Percentiles rank a stretch among this genome's conserved stretches.
These are phyloP conservation scores for Bryum argenteum DNA, from an alignment of 225 moss, liverwort and hornwort species.

Conservation along the genomic window DNA sequence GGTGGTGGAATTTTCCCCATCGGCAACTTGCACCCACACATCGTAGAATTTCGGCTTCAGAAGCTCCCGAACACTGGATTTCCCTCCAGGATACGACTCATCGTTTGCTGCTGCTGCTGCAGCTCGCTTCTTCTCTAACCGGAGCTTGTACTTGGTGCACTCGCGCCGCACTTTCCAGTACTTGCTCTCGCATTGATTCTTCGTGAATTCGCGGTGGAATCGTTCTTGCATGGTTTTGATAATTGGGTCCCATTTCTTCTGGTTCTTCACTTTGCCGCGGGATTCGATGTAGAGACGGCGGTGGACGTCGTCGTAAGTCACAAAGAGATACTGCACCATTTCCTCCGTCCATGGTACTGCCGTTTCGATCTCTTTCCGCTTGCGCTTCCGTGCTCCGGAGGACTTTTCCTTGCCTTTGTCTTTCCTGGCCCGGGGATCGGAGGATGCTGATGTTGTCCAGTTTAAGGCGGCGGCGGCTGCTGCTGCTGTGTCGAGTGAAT, in stretches of 20 bases:
- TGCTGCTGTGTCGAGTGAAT: conserved; percentile 35
- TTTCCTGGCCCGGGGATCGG: conserved; percentile 24
- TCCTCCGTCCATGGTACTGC: conserved; percentile 60
- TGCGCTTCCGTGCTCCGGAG: conserved; percentile 39
- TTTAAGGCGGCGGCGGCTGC: conserved; percentile 18
- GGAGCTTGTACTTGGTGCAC: conserved; percentile 52
- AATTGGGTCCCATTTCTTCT: conserved; percentile 64
- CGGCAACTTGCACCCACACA: conserved; percentile 55
- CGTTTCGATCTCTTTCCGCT: conserved; percentile 54
- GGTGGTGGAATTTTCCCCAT: conserved; percentile 36
- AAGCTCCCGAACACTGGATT: conserved; percentile 46
- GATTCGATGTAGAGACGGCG: conserved; percentile 48
- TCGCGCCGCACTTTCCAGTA: conserved; percentile 61
- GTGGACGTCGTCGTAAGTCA: conserved; percentile 53
- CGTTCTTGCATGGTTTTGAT: conserved; percentile 60
- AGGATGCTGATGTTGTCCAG: conserved; percentile 24
- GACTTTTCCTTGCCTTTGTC: conserved; percentile 33
- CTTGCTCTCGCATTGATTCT: conserved; percentile 63
- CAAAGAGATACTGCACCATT: conserved; percentile 53
- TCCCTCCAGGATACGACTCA: conserved; percentile 29
- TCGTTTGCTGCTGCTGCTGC: conserved; percentile 15
- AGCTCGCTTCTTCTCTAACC: conserved; percentile 54
- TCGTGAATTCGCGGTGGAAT: conserved; percentile 50
- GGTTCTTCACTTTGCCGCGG: conserved; percentile 55
- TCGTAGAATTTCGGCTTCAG: conserved; percentile 62